Evolutionary conservation across 2,329 filamentous ascomycete species (phyloP).

Genomic region (Chrysoporthe puriensis): DNA sequence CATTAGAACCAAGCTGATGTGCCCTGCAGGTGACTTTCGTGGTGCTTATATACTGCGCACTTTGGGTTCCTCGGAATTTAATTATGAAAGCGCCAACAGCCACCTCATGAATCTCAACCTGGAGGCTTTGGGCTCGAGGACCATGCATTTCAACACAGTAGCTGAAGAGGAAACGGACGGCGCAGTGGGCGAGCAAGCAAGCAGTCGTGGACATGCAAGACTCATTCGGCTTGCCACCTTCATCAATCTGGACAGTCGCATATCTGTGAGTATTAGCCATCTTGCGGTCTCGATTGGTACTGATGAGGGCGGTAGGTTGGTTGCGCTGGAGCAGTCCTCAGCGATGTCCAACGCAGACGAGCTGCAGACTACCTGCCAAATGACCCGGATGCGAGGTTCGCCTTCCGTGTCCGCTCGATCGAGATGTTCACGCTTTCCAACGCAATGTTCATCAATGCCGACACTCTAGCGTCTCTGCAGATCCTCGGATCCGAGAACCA

Average conservation of each 20-base stretch:
- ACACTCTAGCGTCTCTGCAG: slow-evolving; percentile 81
- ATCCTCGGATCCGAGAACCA: slow-evolving; percentile 83
- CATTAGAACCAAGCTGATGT: slow-evolving; percentile 2
- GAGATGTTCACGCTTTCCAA: slow-evolving; percentile 73
- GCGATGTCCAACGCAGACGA: slow-evolving; percentile 72
- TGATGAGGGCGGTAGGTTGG: slow-evolving; percentile 58
- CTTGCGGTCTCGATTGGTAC: not conserved
- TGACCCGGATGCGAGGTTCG: slow-evolving; percentile 54
- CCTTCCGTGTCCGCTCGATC: slow-evolving; percentile 65
- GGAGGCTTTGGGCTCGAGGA: slow-evolving; percentile 50
- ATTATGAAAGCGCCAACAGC: slow-evolving; percentile 65
- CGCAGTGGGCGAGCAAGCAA: slow-evolving; percentile 48
- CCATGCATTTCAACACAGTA: slow-evolving; percentile 59
- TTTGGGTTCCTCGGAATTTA: slow-evolving; percentile 74
- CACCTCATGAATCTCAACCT: slow-evolving; percentile 66
- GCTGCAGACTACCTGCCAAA: slow-evolving; percentile 65
- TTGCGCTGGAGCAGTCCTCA: slow-evolving; percentile 86
- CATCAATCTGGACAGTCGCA: slow-evolving; percentile 73
- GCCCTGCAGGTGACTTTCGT: slow-evolving; percentile 39
- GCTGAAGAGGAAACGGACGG: slow-evolving; percentile 41
- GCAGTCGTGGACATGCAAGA: slow-evolving; percentile 45
- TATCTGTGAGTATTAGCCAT: slow-evolving; percentile 58
- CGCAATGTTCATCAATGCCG: slow-evolving; percentile 77
- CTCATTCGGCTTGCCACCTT: slow-evolving; percentile 70
- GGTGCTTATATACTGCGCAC: slow-evolving; percentile 62